Conservation (phyloP, 2,329 filamentous ascomycete genomes). For the Penicillium sclerotiorum region DNA sequence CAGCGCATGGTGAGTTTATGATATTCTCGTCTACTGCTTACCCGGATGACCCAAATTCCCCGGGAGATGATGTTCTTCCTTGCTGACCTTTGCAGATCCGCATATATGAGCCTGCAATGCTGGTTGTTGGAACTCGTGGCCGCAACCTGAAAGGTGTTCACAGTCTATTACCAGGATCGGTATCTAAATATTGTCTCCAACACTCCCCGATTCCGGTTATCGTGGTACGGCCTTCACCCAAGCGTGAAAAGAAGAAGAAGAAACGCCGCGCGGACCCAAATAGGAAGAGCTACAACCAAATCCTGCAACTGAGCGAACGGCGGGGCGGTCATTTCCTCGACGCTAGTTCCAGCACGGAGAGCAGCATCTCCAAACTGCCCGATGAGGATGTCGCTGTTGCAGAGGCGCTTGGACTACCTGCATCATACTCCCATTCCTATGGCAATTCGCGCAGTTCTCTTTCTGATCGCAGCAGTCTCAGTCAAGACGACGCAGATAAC, state of each 20-base stretch:
- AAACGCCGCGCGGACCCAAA: constrained; percentile 78
- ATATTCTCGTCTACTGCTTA: too few relatives aligned
- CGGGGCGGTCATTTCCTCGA: constrained; percentile 57
- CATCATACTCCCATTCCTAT: constrained; percentile 31
- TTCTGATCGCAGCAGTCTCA: constrained; percentile 38
- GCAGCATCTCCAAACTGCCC: constrained; percentile 46
- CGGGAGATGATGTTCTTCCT: neutral
- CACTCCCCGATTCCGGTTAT: constrained; percentile 92
- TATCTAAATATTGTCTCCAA: constrained; percentile 92
- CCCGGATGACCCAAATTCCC: too few relatives aligned
- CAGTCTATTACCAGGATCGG: constrained; percentile 81
- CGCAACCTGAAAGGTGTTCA: constrained; percentile 84
- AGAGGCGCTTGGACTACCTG: constrained; percentile 50
- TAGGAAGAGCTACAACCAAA: constrained; percentile 74
- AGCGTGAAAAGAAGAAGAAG: constrained; percentile 84
- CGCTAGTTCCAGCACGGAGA: constrained; percentile 49
- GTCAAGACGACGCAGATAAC: constrained; percentile 30
- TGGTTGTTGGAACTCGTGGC: constrained; percentile 87
- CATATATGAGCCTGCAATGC: constrained; percentile 86
- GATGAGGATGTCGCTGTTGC: constrained; percentile 56
- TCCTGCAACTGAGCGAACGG: constrained; percentile 67
- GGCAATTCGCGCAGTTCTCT: constrained; percentile 36
- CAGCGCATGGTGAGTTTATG: constrained; percentile 74
- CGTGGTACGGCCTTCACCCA: constrained; percentile 83
- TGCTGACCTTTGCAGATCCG: constrained; percentile 65